Conservation (phyloP, 1,284 basidiomycete genomes). For the Trametes versicolor region DNA sequence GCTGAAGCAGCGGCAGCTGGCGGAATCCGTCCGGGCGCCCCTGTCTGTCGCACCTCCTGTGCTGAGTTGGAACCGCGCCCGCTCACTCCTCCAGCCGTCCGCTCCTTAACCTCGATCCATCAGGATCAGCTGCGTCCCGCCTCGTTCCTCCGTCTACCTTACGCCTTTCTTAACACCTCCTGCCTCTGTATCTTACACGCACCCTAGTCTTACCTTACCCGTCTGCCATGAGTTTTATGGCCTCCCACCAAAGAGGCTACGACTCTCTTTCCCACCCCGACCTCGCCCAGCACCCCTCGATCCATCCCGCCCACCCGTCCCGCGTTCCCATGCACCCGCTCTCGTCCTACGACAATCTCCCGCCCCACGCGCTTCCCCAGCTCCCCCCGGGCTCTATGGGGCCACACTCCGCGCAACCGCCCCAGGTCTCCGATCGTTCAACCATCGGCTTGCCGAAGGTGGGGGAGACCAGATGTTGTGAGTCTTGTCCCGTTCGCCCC, state of each 20-base stretch:
- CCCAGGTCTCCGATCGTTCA: conserved; percentile 40
- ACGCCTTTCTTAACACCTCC: conserved; percentile 37
- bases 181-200: conserved; percentile 32
- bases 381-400: conserved; percentile 30
- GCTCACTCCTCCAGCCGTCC: conserved; percentile 29
- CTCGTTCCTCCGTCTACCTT: conserved; percentile 37
- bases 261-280: conserved; percentile 46
- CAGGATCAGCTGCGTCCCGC: conserved; percentile 32
- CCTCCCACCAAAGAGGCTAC: conserved; percentile 50
- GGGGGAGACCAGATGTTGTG: conserved; percentile 80
- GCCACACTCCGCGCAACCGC: conserved; percentile 32
- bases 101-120: conserved; percentile 39
- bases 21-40: conserved; percentile 39
- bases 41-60: conserved; percentile 39
- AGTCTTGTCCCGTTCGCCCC: conserved; percentile 48
- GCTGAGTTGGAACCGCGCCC: conserved; percentile 31
- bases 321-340: conserved; percentile 44
- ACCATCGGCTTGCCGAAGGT: conserved; percentile 58
- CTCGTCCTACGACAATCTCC: conserved; percentile 47
- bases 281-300: conserved; percentile 37
- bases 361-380: conserved; percentile 32
- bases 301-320: conserved; percentile 27
- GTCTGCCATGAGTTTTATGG: conserved; percentile 54
- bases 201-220: conserved; percentile 38
- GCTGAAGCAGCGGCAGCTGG: conserved; percentile 31